These are phyloP conservation scores for Catenaria anguillulae DNA, from an alignment of 371 early-diverging fungal genomes.

Conservation along the genomic window DNA sequence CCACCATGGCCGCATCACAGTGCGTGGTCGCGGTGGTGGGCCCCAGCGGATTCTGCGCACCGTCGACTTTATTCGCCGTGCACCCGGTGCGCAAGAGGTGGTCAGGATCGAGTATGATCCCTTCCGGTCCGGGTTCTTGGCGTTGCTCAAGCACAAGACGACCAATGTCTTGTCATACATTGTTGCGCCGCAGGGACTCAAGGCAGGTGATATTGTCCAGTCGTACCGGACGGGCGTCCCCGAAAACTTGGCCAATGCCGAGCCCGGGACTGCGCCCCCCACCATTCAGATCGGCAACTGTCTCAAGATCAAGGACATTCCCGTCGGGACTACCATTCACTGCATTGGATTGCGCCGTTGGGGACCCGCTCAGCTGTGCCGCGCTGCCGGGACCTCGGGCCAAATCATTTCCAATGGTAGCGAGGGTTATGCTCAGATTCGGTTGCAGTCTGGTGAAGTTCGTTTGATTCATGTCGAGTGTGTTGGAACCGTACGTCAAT, in stretches of 20 bases:
- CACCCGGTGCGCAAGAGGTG: conserved; percentile 63
- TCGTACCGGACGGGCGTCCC: conserved; percentile 36
- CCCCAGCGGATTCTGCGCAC: conserved; percentile 75
- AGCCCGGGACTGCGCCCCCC: conserved; percentile 2
- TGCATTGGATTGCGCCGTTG: conserved; percentile 64
- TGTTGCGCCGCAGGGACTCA: conserved; percentile 45
- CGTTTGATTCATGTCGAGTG: conserved; percentile 73
- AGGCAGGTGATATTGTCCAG: conserved; percentile 37
- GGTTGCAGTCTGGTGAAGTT: conserved; percentile 76
- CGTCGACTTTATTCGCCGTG: conserved; percentile 69
- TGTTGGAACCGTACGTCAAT: conserved; percentile 49
- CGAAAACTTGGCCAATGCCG: background rate
- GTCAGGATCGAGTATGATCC: conserved; percentile 90
- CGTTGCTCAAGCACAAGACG: conserved; percentile 58
- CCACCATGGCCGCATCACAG: conserved; percentile 78
- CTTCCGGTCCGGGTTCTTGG: conserved; percentile 82
- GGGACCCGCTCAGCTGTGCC: conserved; percentile 68
- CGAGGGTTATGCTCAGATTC: conserved; percentile 71
- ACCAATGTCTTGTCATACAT: conserved; percentile 70
- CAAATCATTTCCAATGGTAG: conserved; percentile 68
- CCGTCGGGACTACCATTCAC: conserved; percentile 81
- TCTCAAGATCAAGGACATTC: conserved; percentile 75
- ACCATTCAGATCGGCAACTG: conserved; percentile 55
- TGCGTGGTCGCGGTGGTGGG: conserved; percentile 90
- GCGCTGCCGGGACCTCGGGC: conserved; percentile 82